These are phyloP conservation scores for Debaryomycetaceae sp. DNA, from an alignment of 1,139 yeast genomes.

Conservation along the genomic window DNA sequence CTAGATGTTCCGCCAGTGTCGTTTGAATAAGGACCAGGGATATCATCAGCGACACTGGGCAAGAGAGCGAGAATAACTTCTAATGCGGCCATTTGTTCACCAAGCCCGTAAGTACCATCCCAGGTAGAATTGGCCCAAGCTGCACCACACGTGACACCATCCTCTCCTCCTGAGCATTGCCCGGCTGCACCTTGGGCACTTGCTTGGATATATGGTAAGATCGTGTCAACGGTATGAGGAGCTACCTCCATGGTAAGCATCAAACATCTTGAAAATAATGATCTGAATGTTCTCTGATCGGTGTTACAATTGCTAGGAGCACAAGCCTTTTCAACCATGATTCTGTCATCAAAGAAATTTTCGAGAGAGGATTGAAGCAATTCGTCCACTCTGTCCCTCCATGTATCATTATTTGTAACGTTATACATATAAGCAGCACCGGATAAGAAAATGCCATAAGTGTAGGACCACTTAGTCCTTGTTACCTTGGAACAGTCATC, in stretches of 20 bases:
- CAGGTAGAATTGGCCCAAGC: constrained; percentile 56
- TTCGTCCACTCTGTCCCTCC: constrained; percentile 53
- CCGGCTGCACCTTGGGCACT: constrained; percentile 67
- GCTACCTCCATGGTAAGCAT: constrained; percentile 58
- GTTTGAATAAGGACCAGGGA: constrained; percentile 33
- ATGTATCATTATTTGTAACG: constrained; percentile 51
- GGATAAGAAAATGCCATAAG: constrained; percentile 68
- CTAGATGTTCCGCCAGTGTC: constrained; percentile 45
- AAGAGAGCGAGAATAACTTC: constrained; percentile 51
- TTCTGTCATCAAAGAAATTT: constrained; percentile 43
- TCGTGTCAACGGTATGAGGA: constrained; percentile 42
- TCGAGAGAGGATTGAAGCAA: constrained; percentile 47
- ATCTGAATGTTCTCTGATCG: constrained; percentile 78
- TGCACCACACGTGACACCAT: constrained; percentile 75
- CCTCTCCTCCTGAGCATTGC: constrained; percentile 70
- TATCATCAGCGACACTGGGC: constrained; percentile 16
- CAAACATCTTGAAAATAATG: constrained; percentile 63
- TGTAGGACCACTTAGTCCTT: constrained; percentile 68
- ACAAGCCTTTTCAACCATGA: constrained; percentile 71
- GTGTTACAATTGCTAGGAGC: constrained; percentile 52
- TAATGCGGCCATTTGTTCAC: constrained; percentile 75
- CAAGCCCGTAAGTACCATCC: constrained; percentile 70
- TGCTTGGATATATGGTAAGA: constrained; percentile 42
- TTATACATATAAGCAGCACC: constrained; percentile 74
- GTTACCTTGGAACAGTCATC: constrained; percentile 56